These are phyloP conservation scores for Ascochyta koolunga DNA, from an alignment of 2,329 filamentous ascomycete species.

Conservation along the genomic window DNA sequence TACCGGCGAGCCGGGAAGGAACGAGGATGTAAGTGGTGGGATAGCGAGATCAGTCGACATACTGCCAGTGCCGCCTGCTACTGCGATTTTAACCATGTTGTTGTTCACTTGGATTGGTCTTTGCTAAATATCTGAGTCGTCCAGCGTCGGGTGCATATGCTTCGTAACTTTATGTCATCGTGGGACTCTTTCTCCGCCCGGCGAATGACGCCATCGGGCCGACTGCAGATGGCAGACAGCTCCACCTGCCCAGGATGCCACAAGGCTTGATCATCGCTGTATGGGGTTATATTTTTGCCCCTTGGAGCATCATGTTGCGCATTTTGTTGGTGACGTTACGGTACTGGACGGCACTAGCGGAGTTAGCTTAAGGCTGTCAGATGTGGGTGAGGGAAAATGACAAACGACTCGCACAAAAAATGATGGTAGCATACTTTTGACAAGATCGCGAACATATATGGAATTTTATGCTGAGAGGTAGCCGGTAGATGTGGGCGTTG, in stretches of 20 bases:
- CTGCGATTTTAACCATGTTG: constrained; percentile 44
- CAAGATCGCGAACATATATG: too few species aligned
- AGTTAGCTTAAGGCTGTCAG: neutral
- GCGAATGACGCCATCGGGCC: constrained; percentile 13
- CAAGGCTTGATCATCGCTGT: neutral
- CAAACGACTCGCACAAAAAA: neutral
- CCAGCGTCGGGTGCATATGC: neutral
- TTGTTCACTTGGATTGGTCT: neutral
- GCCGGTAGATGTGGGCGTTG: too few species aligned
- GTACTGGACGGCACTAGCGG: neutral
- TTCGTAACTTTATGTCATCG: neutral
- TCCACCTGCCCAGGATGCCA: constrained; percentile 1
- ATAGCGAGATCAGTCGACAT: constrained; percentile 13
- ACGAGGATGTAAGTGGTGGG: neutral
- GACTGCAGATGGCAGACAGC: neutral
- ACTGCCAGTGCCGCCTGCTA: constrained; percentile 48
- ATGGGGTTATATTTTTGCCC: neutral
- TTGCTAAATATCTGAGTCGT: neutral
- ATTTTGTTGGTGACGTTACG: neutral
- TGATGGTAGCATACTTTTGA: neutral
- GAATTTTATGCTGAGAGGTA: too few species aligned
- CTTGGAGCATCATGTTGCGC: neutral
- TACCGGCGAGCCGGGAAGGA: neutral
- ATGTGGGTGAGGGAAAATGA: neutral
- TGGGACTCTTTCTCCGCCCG: constrained; percentile 4